Percentiles rank a stretch among this genome's conserved stretches.
These are phyloP conservation scores for Cryphonectria carpinicola DNA, from an alignment of 2,329 filamentous ascomycete genomes.

Conservation along the genomic window DNA sequence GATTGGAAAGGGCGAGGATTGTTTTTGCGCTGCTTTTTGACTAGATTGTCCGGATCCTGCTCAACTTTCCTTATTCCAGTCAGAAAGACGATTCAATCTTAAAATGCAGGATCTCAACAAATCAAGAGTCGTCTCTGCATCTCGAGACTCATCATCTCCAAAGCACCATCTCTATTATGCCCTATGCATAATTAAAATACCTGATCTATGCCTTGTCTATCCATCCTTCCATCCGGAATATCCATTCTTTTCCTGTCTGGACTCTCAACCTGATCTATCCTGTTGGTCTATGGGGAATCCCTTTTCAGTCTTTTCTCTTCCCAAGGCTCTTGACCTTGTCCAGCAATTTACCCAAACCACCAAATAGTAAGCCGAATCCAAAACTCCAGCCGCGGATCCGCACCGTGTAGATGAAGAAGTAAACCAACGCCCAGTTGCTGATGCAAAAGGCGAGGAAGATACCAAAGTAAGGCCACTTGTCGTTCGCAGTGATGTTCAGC, in stretches of 20 bases:
- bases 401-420: constrained; percentile 38
- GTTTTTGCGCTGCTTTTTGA: no score
- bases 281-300: background rate
- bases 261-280: background rate
- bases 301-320: background rate
- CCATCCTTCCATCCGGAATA: background rate
- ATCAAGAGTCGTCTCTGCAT: no score
- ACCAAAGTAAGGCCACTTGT: constrained; percentile 70
- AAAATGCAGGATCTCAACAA: no score
- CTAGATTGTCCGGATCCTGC: no score
- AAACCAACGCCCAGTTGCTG: constrained; percentile 58
- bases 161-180: background rate
- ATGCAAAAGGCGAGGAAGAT: constrained; percentile 66
- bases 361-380: constrained; percentile 34
- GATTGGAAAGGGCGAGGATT: no score
- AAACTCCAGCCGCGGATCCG: constrained; percentile 36
- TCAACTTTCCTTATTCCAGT: no score
- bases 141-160: background rate
- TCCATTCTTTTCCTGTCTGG: background rate
- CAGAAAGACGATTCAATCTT: no score
- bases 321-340: constrained; percentile 18
- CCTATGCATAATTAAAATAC: background rate
- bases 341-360: constrained; percentile 25
- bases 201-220: background rate
- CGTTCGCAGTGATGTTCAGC: constrained; percentile 55